These are phyloP conservation scores for Paraglomus brasilianum DNA, from an alignment of 192 early-diverging fungal genomes.

Conservation along the genomic window DNA sequence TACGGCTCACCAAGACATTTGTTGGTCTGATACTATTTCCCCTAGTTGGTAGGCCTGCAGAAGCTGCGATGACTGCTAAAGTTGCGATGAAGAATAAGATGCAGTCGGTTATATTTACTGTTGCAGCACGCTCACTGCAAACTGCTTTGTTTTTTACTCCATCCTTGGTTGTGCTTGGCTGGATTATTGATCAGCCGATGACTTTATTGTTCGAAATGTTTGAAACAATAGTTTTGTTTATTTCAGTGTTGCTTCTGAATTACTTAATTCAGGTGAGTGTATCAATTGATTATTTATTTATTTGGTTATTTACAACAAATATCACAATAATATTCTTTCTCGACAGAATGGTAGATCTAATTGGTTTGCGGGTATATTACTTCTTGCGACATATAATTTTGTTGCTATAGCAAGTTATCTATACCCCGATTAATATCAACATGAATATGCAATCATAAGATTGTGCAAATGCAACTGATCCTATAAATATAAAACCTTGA, in stretches of 20 bases:
- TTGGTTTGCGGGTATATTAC: constrained; percentile 90
- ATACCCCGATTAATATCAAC: no score
- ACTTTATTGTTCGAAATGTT: constrained; percentile 81
- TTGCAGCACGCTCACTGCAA: constrained; percentile 85
- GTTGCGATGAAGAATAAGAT: constrained; percentile 87
- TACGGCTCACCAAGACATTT: constrained; percentile 77
- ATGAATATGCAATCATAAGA: no score
- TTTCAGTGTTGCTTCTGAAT: constrained; percentile 75
- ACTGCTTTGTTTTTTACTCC: constrained; percentile 80
- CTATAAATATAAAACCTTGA: no score
- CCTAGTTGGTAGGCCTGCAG: constrained; percentile 88
- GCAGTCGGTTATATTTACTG: constrained; percentile 86
- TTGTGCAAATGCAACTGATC: no score
- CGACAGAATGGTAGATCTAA: constrained; percentile 80
- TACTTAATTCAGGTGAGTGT: constrained; percentile 57
- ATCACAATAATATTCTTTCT: neutral
- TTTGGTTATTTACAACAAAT: neutral
- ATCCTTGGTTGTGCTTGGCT: constrained; percentile 75
- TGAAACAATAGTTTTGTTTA: constrained; percentile 81
- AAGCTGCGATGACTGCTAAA: constrained; percentile 58
- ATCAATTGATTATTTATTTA: neutral
- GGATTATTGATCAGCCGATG: constrained; percentile 79
- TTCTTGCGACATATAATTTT: constrained; percentile 79
- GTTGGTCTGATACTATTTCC: constrained; percentile 90
- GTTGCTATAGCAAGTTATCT: constrained; percentile 79